Conservation (phyloP, 495 filamentous ascomycete genomes). For the Penicillium tannophilum region DNA sequence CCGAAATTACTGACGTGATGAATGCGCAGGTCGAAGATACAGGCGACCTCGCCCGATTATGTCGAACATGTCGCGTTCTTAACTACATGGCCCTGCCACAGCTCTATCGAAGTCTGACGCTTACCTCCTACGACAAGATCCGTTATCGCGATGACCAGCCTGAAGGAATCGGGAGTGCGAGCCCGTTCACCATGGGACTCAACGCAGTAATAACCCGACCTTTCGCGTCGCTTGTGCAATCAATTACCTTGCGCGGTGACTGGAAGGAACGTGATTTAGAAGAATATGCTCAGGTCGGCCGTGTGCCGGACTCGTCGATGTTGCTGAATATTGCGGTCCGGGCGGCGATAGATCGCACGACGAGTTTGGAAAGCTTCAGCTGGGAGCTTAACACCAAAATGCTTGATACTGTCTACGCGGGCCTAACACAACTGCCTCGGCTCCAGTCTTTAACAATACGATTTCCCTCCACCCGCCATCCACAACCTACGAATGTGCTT, state of each 20-base stretch:
- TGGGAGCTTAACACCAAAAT: slow-evolving; percentile 68
- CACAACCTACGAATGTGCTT: slow-evolving; percentile 58
- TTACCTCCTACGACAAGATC: slow-evolving; percentile 62
- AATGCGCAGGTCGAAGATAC: slow-evolving; percentile 51
- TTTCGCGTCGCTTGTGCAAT: slow-evolving; percentile 53
- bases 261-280: slow-evolving; percentile 61
- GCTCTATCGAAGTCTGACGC: slow-evolving; percentile 57
- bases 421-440: slow-evolving; percentile 48
- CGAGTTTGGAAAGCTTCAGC: slow-evolving; percentile 56
- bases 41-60: slow-evolving; percentile 58
- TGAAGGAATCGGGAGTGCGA: slow-evolving; percentile 62
- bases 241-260: slow-evolving; percentile 55
- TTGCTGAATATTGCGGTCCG: slow-evolving; percentile 62
- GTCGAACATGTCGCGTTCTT: slow-evolving; percentile 62
- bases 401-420: slow-evolving; percentile 59
- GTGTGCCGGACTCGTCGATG: slow-evolving; percentile 65
- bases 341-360: slow-evolving; percentile 61
- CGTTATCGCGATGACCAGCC: slow-evolving; percentile 60
- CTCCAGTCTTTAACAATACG: slow-evolving; percentile 58
- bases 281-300: slow-evolving; percentile 56
- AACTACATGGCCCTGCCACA: slow-evolving; percentile 67
- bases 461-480: slow-evolving; percentile 58
- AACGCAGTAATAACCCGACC: slow-evolving; percentile 61
- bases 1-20: slow-evolving; percentile 17
- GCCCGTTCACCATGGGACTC: slow-evolving; percentile 64